These are phyloP conservation scores for Stachybotrys echinatus DNA, from an alignment of 2,329 filamentous ascomycete genomes.

Conservation along the genomic window DNA sequence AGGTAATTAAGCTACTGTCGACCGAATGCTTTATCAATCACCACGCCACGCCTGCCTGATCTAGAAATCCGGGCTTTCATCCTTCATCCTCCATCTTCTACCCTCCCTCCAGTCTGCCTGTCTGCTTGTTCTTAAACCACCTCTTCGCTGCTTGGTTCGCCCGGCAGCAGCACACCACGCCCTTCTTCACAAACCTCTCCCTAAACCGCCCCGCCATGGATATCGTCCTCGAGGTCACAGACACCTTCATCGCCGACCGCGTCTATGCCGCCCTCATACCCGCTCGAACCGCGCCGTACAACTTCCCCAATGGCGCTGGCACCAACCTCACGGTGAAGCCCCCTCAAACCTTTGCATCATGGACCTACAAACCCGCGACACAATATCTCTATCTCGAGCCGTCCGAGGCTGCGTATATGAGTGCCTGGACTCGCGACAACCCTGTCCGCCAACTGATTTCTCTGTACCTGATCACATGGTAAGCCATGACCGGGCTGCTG, in stretches of 20 bases:
- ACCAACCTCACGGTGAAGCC: slow-evolving; percentile 49
- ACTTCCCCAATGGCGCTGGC: slow-evolving; percentile 43
- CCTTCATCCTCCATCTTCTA: background rate
- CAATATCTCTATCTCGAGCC: slow-evolving; percentile 65
- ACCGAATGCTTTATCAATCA: too few species aligned
- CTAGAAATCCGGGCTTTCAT: background rate
- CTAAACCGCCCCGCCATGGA: slow-evolving; percentile 83
- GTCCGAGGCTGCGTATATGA: slow-evolving; percentile 71
- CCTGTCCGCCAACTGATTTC: slow-evolving; percentile 67
- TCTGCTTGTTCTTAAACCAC: too few species aligned
- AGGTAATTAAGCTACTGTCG: too few species aligned
- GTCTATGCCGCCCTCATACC: slow-evolving; percentile 71
- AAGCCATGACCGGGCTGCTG: too few species aligned
- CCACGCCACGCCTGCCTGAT: too few species aligned
- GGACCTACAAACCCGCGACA: slow-evolving; percentile 69
- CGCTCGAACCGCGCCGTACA: slow-evolving; percentile 45
- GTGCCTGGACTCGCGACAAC: slow-evolving; percentile 72
- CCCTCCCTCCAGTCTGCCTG: too few species aligned
- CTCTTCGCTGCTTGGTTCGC: too few species aligned
- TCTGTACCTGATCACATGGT: slow-evolving; percentile 86
- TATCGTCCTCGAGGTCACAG: slow-evolving; percentile 79
- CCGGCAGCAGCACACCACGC: too few species aligned
- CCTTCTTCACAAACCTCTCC: background rate
- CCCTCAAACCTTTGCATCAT: too few species aligned
- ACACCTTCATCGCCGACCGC: slow-evolving; percentile 77